Evolutionary conservation across 176 grass and related monocot species (phyloP).

Genomic region (Thalia dealbata): DNA sequence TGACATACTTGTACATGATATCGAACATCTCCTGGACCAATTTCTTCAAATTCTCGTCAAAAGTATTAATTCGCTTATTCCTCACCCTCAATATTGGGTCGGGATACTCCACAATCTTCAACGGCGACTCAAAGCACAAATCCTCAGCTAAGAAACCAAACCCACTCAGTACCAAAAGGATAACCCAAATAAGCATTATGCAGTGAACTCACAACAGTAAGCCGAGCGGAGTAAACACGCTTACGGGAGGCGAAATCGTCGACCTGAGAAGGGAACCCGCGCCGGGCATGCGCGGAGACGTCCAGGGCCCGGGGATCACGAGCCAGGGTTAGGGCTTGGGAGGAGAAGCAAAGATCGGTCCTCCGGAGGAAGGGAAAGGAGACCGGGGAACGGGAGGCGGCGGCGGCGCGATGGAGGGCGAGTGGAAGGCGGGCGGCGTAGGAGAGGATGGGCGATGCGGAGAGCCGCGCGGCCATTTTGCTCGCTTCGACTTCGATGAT

Average conservation of each 20-base stretch:
- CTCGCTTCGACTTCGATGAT: not conserved
- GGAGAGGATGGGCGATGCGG: conserved; percentile 23
- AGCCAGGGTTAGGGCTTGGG: not conserved
- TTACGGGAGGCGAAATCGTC: conserved; percentile 62
- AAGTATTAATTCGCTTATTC: conserved; percentile 80
- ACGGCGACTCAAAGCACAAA: conserved; percentile 60
- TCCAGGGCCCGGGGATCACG: not conserved
- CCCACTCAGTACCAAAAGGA: not conserved
- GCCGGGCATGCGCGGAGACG: conserved; percentile 23
- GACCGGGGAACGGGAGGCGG: not conserved
- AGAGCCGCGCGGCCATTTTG: conserved; percentile 20
- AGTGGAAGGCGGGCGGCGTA: conserved; percentile 29
- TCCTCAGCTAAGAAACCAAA: conserved; percentile 45
- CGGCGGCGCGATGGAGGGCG: not conserved
- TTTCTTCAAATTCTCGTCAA: conserved; percentile 52
- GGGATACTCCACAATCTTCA: conserved; percentile 83
- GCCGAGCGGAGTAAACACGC: not conserved
- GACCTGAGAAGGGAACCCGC: conserved; percentile 26
- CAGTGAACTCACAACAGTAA: not conserved
- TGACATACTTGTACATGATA: conserved; percentile 94
- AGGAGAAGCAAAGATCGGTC: not conserved
- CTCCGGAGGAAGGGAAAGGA: not conserved
- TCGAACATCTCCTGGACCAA: conserved; percentile 83
- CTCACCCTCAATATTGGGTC: conserved; percentile 56
- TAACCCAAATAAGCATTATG: not conserved